Base-by-base conservation (phyloP, 2,329 filamentous ascomycete genomes). In the Nectriaceae sp. region DNA sequence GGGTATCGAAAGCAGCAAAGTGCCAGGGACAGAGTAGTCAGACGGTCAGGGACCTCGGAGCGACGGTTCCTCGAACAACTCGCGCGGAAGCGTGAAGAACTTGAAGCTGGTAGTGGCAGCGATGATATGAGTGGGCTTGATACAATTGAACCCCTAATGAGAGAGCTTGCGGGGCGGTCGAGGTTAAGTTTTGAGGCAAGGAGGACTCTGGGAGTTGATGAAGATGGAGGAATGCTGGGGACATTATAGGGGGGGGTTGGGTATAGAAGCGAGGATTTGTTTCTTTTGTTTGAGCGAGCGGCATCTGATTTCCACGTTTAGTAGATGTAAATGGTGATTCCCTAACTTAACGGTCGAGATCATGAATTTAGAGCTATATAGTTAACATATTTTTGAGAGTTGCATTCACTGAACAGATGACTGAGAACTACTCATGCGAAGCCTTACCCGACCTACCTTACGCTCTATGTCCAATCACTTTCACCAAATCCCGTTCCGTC, bases 91-190 rank as follows among this genome's bases (percentile, higher is more conserved):
- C 46, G 55, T 41, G 46, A 61, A 40, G 59, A 64, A 49, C 42
- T 65, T 46, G 50, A 60, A 48, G 52, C 52, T 22, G 53, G 58
- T 42, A 59, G 53, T 35, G 57, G 53, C 21, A 61, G 61, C 44
- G 63, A 66, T 20, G 65, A 68, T 16, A 53, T 57, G 49, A 69
- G 63, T 40, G 68, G 71, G 4, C 55, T 75, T 46, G 72, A 70
- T 21, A 62, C 66, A 4, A 66, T 76, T 19, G 74, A 76, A 60
- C 72, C 73, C 8, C 53, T 77, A 40, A 76, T 76, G 70, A 65
- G 70, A 46, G 73, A 75, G 59, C 57, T 76, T 37, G 70, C 69
- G 35, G 65, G 62, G 42, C 58, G 56, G 40, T 64, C 64, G 24
- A 52, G 61, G 51, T 47, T 63, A 38, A 61, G 53, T 26, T 59